These are phyloP conservation scores for Ambispora gerdemannii DNA, from an alignment of 192 early-diverging fungal genomes.

Conservation along the genomic window DNA sequence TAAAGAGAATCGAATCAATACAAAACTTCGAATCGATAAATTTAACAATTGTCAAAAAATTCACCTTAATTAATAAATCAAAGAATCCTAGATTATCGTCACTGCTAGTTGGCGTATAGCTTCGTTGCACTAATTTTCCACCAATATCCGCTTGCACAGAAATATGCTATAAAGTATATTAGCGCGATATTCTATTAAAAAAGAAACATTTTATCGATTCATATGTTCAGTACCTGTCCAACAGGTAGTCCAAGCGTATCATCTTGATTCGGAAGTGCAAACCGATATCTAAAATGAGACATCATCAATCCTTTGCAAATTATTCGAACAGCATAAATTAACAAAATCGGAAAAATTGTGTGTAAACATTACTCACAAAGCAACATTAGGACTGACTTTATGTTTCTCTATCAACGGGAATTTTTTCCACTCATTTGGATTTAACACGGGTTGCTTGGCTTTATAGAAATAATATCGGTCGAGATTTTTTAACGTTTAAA, in stretches of 20 bases:
- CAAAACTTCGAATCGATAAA: neutral
- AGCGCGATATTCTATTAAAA: neutral
- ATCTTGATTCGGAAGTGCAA: constrained; percentile 68
- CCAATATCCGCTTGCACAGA: constrained; percentile 79
- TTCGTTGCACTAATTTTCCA: constrained; percentile 79
- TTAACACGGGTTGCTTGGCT: constrained; percentile 51
- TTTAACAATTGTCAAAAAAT: neutral
- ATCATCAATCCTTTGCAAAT: neutral
- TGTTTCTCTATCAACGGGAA: constrained; percentile 78
- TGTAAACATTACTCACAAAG: constrained; percentile 57
- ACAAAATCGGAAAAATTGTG: neutral
- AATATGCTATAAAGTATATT: constrained; percentile 60
- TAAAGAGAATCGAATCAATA: neutral
- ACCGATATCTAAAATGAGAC: constrained; percentile 64
- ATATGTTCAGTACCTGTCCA: constrained; percentile 57
- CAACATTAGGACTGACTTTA: constrained; percentile 78
- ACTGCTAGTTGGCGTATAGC: constrained; percentile 87
- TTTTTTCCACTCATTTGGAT: constrained; percentile 68
- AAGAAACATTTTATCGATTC: neutral
- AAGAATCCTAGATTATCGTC: constrained; percentile 85
- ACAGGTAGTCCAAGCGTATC: constrained; percentile 82
- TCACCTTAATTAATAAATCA: constrained; percentile 89
- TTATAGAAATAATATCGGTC: neutral
- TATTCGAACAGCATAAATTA: neutral
- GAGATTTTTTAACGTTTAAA: neutral